phyloP scores from a whole-genome alignment of 2,329 filamentous ascomycete species.

The Tolypocladium album region DNA sequence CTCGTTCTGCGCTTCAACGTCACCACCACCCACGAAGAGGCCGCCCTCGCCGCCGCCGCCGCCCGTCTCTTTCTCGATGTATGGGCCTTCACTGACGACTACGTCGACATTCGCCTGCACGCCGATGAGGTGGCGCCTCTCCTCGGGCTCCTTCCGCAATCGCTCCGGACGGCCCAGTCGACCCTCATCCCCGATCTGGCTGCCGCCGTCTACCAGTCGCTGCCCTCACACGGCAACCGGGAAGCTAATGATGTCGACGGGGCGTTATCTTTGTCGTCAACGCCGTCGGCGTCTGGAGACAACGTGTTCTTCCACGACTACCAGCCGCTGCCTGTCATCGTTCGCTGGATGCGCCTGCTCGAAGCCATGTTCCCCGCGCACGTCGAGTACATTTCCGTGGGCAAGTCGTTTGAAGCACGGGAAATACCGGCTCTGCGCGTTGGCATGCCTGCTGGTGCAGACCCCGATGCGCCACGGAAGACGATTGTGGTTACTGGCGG shows the following conservation, averaged over 20 bases:
- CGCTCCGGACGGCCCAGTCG: constrained; percentile 60
- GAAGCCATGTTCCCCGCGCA: constrained; percentile 82
- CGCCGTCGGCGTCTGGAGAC: constrained; percentile 31
- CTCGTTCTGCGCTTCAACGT: constrained; percentile 87
- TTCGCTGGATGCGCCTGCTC: constrained; percentile 86
- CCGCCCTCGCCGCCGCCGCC: constrained; percentile 60
- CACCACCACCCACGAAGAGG: constrained; percentile 55
- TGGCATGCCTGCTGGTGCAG: constrained; percentile 41
- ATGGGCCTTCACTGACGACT: constrained; percentile 74
- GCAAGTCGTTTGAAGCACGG: constrained; percentile 78
- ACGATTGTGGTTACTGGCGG: constrained; percentile 77
- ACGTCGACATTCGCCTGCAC: constrained; percentile 74
- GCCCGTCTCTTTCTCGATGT: constrained; percentile 75
- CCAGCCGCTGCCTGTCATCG: constrained; percentile 71
- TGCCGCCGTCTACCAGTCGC: constrained; percentile 55
- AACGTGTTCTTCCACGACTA: constrained; percentile 90
- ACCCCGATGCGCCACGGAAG: constrained; percentile 44
- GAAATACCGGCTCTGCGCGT: constrained; percentile 76
- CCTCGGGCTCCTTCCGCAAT: constrained; percentile 64
- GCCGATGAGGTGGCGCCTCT: constrained; percentile 69
- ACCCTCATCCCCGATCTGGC: constrained; percentile 73
- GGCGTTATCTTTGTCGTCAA: constrained; percentile 15
- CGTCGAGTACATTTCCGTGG: constrained; percentile 63
- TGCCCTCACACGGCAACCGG: constrained; percentile 13
- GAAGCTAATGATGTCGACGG: constrained; percentile 12